Evolutionary conservation across 2,329 filamentous ascomycete genomes (phyloP).

Genomic region (Knoxdaviesia capensis): DNA sequence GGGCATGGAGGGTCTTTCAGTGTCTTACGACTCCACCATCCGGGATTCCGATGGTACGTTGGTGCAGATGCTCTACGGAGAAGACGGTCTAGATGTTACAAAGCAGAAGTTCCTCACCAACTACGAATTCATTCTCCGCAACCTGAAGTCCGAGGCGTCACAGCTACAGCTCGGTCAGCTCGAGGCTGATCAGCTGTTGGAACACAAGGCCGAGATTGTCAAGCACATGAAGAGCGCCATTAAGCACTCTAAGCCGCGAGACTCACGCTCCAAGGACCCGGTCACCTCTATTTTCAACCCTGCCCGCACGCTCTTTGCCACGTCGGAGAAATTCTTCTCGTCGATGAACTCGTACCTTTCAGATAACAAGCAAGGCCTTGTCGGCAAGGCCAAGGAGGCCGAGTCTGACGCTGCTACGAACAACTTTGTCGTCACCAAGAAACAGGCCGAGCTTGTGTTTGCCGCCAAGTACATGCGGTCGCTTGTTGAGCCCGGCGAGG

Average conservation of each 20-base stretch:
- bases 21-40: constrained; percentile 86
- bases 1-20: constrained; percentile 86
- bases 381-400: constrained; percentile 22
- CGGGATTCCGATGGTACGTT: constrained; percentile 84
- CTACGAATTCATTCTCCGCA: constrained; percentile 78
- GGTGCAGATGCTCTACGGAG: constrained; percentile 89
- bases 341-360: constrained; percentile 60
- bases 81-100: constrained; percentile 84
- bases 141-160: constrained; percentile 61
- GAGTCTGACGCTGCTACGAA: constrained; percentile 8
- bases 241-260: constrained; percentile 44
- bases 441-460: constrained; percentile 65
- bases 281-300: constrained; percentile 55
- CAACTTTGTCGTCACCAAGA: constrained; percentile 29
- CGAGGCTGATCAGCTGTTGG: constrained; percentile 21
- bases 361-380: constrained; percentile 44
- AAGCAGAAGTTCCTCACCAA: constrained; percentile 84
- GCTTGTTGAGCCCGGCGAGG: constrained; percentile 84
- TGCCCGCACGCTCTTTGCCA: constrained; percentile 61
- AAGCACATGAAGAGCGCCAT: constrained; percentile 67
- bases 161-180: constrained; percentile 47
- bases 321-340: constrained; percentile 69
- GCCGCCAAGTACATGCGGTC: constrained; percentile 86
- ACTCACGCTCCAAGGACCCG: constrained; percentile 48
- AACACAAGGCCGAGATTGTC: constrained; percentile 39